Percentiles rank a stretch among this genome's conserved stretches.
Conservation (phyloP, 2,329 filamentous ascomycete species). For the Penicillium janthinellum region DNA sequence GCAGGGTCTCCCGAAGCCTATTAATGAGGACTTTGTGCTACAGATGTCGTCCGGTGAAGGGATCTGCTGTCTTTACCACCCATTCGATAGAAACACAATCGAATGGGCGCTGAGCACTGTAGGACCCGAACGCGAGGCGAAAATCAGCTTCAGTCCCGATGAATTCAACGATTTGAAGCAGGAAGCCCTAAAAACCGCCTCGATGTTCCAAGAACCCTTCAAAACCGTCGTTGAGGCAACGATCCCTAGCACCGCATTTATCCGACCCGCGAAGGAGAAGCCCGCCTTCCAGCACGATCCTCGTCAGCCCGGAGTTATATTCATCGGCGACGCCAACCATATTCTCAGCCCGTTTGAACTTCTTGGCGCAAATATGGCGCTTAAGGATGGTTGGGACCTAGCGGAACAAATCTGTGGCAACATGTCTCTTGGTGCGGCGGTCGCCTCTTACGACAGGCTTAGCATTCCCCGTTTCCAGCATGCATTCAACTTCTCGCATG, state of each 20-base stretch:
- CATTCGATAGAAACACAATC: slow-evolving; percentile 1
- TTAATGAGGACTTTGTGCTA: slow-evolving; percentile 2
- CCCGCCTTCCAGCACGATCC: slow-evolving; percentile 45
- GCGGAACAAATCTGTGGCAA: slow-evolving; percentile 43
- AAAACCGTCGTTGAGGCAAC: slow-evolving; percentile 44
- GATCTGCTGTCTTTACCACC: slow-evolving; percentile 6
- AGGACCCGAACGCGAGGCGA: neutral
- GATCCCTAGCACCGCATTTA: slow-evolving; percentile 38
- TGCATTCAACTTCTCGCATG: slow-evolving; percentile 4
- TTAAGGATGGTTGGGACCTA: slow-evolving; percentile 51
- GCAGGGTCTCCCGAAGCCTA: slow-evolving; percentile 35
- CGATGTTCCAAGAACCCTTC: slow-evolving; percentile 46
- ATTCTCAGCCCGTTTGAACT: slow-evolving; percentile 53
- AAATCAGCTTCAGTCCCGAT: neutral
- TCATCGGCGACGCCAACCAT: slow-evolving; percentile 55
- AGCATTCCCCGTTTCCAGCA: slow-evolving; percentile 35
- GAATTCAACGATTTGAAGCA: neutral
- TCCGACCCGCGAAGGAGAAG: slow-evolving; percentile 50
- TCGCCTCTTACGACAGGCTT: slow-evolving; percentile 38
- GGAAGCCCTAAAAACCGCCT: slow-evolving; percentile 29
- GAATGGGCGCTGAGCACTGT: slow-evolving; percentile 1
- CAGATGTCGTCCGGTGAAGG: slow-evolving; percentile 10
- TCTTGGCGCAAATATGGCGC: slow-evolving; percentile 51
- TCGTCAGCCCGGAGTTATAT: slow-evolving; percentile 37
- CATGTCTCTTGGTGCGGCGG: slow-evolving; percentile 27